Base-by-base conservation (phyloP, 1,284 basidiomycete species). In the Ceratobasidium sp. region DNA sequence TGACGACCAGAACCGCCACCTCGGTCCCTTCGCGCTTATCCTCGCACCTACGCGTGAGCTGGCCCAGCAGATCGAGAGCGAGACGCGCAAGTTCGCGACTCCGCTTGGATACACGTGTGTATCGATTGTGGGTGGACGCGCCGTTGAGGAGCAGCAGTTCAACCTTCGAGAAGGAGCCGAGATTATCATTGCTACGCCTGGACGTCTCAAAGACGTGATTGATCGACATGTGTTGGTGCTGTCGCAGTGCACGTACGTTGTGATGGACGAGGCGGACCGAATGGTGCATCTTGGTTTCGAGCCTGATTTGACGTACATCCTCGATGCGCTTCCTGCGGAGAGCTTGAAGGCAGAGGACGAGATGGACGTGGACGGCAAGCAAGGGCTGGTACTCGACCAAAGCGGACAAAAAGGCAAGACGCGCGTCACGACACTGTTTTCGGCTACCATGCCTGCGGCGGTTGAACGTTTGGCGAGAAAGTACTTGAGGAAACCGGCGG, bases 241-340 rank as follows among this genome's bases (percentile, higher is more conserved):
- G 62, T 92, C 92, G 4, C 97, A 99, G 82, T 98, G 97, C 82
- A 94, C 94, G 0, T 99, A 98, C 80, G 91, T 99, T 66, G 96
- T 99, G 76, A 97, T 99, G 95, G 98, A 99, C 82, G 97, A 99
- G 84, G 98, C 98, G 21, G 97, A 99, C 82, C 89, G 96, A 71
- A 98, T 99, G 97, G 95, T 99, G 73, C 91, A 98, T 79, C 89
- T 99, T 38, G 98, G 98, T 11, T 99, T 98, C 81, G 98, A 99
- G 81, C 88, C 88, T 16, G 95, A 97, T 80, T 84, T 99, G 63
- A 95, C 93, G 47, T 98, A 95, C 80, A 99, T 99, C 77, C 85
- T 99, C 64, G 97, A 98, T 81, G 89, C 94, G 73, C 86, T 99
- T 75, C 97, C 98, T 2, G 86, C 88, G 1, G 92, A 93, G 69